Evolutionary conservation across 169 alveolate species (phyloP), one percentile per base, ranked within the genome.

Genomic region (Miamiensis avidus): DNA sequence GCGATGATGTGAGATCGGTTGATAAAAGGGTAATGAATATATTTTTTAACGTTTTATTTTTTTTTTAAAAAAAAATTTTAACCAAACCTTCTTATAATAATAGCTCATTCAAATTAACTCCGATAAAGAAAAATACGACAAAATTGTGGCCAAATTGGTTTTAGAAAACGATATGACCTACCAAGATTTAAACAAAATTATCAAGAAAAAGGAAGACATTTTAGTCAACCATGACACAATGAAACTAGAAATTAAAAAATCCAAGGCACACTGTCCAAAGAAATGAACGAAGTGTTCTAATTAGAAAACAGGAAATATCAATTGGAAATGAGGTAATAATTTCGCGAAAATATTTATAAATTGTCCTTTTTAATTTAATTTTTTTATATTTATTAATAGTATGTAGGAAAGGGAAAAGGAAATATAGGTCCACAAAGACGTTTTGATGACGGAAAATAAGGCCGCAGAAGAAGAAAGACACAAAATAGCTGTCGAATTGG

Each of bases 391-490:
- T 79, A 20, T 32, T 34, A 49, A 29, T 49, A 79, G 94, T 33
- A 95, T 93, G 95, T 94, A 96, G 84, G 98, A 95, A 87, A 90
- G 98, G 87, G 98, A 96, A 76, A 94, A 96, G 82, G 98, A 96
- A 83, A 95, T 96, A 32, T 91, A 94, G 85, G 97, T 95, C 28
- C 98, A 97, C 82, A 92, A 95, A 89, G 99, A 97, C 72, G 90
- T 94, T 6, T 93, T 96, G 26, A 93, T 91, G 29, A 95, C 97
- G 29, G 98, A 97, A 83, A 88, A 91, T 81, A 93, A 96, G 81
- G 97, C 97, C 26, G 97, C 97, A 26, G 99, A 97, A 89, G 99
- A 97, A 79, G 98, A 97, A 88, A 94, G 96, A 87, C 98, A 95
- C 82, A 96, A 96, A 84, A 94, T 95, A 29, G 96, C 97, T 0